phyloP scores from a whole-genome alignment of 805 yeast species.

The Naumovozyma castellii region DNA sequence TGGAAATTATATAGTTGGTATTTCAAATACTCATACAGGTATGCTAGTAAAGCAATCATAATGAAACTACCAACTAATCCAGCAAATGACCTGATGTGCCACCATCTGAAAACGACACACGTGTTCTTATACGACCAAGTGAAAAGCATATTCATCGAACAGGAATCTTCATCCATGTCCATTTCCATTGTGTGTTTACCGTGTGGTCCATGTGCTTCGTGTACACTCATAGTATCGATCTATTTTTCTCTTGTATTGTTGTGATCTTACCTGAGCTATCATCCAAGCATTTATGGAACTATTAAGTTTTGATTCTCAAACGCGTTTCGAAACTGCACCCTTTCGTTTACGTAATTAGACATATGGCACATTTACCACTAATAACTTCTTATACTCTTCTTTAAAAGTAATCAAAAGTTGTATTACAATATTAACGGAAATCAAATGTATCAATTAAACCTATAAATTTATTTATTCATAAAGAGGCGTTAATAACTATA shows the following conservation, averaged over 20 bases:
- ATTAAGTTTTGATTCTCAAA: neutral
- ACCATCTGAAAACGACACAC: constrained; percentile 68
- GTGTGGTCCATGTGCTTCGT: neutral
- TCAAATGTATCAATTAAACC: constrained; percentile 15
- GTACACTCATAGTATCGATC: too few species aligned
- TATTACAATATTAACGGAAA: neutral
- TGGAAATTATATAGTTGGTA: constrained; percentile 7
- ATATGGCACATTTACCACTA: too few species aligned
- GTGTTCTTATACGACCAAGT: constrained; percentile 70
- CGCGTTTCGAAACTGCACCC: too few species aligned
- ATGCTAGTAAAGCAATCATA: constrained; percentile 39
- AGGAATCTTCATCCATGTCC: constrained; percentile 29
- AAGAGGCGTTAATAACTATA: constrained; percentile 7
- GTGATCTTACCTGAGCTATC: neutral
- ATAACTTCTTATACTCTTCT: too few species aligned
- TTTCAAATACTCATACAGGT: constrained; percentile 50
- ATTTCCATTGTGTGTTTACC: constrained; percentile 9
- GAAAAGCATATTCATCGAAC: constrained; percentile 64
- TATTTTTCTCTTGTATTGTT: neutral
- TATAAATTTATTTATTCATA: constrained; percentile 7
- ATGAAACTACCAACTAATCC: constrained; percentile 46
- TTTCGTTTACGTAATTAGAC: neutral
- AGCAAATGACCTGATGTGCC: constrained; percentile 54
- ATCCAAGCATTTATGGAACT: neutral
- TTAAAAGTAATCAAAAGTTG: too few species aligned